Evolutionary conservation across 2,329 filamentous ascomycete species (phyloP), one percentile per base, ranked within the genome.

Genomic region (Neonectria hederae): DNA sequence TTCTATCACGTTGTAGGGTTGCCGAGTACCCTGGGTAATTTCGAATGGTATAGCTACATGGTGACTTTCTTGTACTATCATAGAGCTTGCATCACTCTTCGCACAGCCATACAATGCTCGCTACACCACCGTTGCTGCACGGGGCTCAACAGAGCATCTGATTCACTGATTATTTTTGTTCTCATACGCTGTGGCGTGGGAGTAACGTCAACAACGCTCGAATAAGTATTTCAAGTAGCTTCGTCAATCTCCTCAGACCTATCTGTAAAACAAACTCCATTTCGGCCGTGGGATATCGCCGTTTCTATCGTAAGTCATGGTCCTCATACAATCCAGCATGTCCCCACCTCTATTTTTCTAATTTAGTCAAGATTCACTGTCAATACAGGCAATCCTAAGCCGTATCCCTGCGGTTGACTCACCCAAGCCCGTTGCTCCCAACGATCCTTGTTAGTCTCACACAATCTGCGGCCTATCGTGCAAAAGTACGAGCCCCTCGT

Each of bases 1-100:
- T 19, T 28, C 48, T 2, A 53, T 45, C 13, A 54, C 46, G 8
- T 26, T 51, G 43, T 66, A 66, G 60, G n/a, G 6, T n/a, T 13
- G 2, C 11, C 8, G 26, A 11, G 17, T 38, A n/a, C 22, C 46
- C 8, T 24, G 26, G 21, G 24, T 54, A 10, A 24, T 54, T 54
- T 35, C 30, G 32, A 28, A 32, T 40, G 40, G 7, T 35, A n/a
- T 22, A 30, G 3, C 9, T 4, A 8, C 2, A 51, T 11, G 48
- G 17, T 3, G 17, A 13, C 17, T 19, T 21, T 51, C 14, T 17
- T 22, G n/a, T 32, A 32, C 28, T 9, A 28, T 40, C 52, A 19
- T n/a, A 21, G 17, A 22, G 28, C n/a, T 5, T 4, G 6, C 38
- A 24, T 19, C 11, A 4, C n/a, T 53, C n/a, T 19, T 51, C n/a